phyloP scores from a whole-genome alignment of 345 rosid genomes.

The Camelina sativa region DNA sequence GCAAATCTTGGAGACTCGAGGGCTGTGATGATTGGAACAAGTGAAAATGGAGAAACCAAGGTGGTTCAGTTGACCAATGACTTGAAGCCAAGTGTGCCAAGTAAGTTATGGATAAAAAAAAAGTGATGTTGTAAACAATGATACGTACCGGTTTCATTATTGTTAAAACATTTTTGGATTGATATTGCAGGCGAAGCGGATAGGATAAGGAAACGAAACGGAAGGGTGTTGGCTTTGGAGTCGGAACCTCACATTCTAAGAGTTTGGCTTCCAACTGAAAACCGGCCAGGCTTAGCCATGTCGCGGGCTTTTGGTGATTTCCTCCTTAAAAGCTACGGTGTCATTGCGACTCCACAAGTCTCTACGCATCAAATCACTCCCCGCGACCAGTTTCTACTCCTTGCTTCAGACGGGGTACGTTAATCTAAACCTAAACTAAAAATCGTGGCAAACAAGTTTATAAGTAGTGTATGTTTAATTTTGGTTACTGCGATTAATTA shows the following conservation, averaged over 20 bases:
- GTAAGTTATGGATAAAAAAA: conserved; percentile 51
- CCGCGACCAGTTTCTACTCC: conserved; percentile 62
- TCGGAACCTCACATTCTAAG: conserved; percentile 76
- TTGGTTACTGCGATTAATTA: not conserved
- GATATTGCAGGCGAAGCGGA: conserved; percentile 71
- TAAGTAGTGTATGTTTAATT: not conserved
- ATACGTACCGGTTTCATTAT: conserved; percentile 1
- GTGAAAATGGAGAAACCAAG: conserved; percentile 49
- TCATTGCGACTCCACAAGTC: conserved; percentile 73
- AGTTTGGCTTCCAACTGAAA: conserved; percentile 85
- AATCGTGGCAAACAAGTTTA: not conserved
- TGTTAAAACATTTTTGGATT: conserved; percentile 17
- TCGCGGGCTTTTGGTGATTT: conserved; percentile 90
- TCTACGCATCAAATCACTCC: conserved; percentile 59
- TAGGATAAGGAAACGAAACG: conserved; percentile 70
- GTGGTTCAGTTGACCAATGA: conserved; percentile 76
- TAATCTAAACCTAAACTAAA: not conserved
- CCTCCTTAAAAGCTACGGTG: conserved; percentile 68
- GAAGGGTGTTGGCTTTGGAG: conserved; percentile 71
- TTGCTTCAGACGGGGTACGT: conserved; percentile 86
- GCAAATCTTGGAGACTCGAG: conserved; percentile 95
- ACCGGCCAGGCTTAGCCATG: conserved; percentile 94
- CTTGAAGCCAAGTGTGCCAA: conserved; percentile 73
- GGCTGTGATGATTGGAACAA: conserved; percentile 66
- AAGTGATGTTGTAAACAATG: not conserved